Percentiles rank a stretch among this genome's conserved stretches.
Conservation (phyloP, 805 yeast genomes). For the Torulaspora franciscae region DNA sequence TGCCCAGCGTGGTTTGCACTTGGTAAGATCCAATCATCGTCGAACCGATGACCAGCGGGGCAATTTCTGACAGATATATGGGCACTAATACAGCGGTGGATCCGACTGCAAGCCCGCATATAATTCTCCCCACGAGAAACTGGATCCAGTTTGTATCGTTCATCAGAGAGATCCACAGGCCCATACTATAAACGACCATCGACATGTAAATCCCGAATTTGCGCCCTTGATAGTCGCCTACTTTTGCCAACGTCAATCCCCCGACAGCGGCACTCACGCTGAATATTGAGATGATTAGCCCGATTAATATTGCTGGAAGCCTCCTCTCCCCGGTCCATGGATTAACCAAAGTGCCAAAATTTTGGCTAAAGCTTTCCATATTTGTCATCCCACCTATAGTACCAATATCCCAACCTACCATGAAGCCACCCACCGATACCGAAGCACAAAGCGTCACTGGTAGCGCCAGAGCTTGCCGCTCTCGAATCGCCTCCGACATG, state of each 20-base stretch:
- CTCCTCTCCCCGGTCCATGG: slow-evolving; percentile 31
- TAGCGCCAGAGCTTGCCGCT: slow-evolving; percentile 1
- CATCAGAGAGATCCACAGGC: slow-evolving; percentile 55
- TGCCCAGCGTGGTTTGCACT: slow-evolving; percentile 59
- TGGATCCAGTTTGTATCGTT: slow-evolving; percentile 54
- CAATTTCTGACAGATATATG: slow-evolving; percentile 59
- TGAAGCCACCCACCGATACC: slow-evolving; percentile 66
- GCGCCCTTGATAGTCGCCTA: slow-evolving; percentile 60
- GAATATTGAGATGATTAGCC: slow-evolving; percentile 52
- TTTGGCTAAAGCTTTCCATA: slow-evolving; percentile 48
- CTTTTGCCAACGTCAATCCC: slow-evolving; percentile 53
- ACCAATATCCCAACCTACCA: slow-evolving; percentile 74
- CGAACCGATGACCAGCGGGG: slow-evolving; percentile 65
- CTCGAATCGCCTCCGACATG: not conserved
- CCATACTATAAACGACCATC: slow-evolving; percentile 53
- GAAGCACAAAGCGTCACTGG: slow-evolving; percentile 42
- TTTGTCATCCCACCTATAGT: slow-evolving; percentile 68
- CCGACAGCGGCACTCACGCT: slow-evolving; percentile 71
- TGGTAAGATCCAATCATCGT: slow-evolving; percentile 61
- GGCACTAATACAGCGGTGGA: slow-evolving; percentile 68
- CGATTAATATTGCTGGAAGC: slow-evolving; percentile 42
- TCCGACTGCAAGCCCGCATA: slow-evolving; percentile 75
- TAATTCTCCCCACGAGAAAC: slow-evolving; percentile 56
- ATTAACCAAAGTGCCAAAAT: slow-evolving; percentile 44
- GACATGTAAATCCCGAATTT: slow-evolving; percentile 52